These are phyloP conservation scores for Microglena sp. DNA, from an alignment of 139 green algal species.

Conservation along the genomic window DNA sequence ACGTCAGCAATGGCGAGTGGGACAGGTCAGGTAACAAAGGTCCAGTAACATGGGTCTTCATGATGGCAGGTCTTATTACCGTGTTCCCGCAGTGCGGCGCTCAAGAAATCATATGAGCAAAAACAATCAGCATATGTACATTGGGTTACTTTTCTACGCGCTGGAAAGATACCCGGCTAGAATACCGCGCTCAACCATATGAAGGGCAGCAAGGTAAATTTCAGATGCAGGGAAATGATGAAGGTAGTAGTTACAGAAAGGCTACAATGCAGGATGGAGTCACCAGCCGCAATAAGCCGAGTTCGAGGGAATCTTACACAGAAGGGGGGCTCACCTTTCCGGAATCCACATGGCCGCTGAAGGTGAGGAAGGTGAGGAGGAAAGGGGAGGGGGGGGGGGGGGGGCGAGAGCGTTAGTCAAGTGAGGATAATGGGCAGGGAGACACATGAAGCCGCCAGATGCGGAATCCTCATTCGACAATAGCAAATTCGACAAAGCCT, in stretches of 20 bases:
- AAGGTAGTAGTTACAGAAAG: not conserved
- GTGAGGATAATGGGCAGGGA: no score
- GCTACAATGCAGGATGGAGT: not conserved
- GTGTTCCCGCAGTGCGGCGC: not conserved
- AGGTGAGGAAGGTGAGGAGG: no score
- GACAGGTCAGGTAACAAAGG: not conserved
- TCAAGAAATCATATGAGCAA: not conserved
- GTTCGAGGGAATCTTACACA: not conserved
- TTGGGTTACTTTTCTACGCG: not conserved
- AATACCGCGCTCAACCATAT: not conserved
- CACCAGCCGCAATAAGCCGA: no score
- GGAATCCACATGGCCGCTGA: constrained; percentile 89
- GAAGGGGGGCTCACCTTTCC: constrained; percentile 84
- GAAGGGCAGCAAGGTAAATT: not conserved
- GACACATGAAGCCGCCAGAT: no score
- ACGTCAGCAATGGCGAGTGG: not conserved
- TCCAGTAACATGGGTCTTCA: not conserved
- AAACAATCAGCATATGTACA: not conserved
- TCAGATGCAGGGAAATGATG: not conserved
- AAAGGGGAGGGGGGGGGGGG: no score
- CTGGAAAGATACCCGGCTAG: not conserved
- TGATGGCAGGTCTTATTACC: not conserved
- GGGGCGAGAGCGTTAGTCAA: no score
- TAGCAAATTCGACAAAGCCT: not conserved
- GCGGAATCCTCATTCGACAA: constrained; percentile 53